Conservation (phyloP, 441 rosid species). For the Jatropha multifida region DNA sequence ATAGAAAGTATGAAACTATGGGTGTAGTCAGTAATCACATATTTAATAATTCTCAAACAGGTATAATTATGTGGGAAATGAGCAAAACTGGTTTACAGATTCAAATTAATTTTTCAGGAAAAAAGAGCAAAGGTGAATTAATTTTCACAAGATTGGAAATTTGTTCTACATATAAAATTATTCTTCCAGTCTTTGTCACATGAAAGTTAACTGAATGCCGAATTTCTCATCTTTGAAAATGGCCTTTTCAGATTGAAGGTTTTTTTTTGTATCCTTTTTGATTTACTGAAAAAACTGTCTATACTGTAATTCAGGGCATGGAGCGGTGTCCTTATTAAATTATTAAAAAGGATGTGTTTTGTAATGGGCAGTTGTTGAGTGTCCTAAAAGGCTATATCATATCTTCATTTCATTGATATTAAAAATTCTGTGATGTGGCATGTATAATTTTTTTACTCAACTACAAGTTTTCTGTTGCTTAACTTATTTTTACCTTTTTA, state of each 20-base stretch:
- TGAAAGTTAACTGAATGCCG: not conserved
- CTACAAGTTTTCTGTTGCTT: constrained; percentile 5
- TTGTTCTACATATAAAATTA: not conserved
- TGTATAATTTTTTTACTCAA: constrained; percentile 1
- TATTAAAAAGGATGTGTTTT: not conserved
- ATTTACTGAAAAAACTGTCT: not conserved
- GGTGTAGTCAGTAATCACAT: not conserved
- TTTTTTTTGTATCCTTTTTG: not conserved
- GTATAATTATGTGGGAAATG: not conserved
- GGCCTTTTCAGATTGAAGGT: not conserved
- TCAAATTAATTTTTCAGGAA: not conserved
- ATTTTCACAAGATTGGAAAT: not conserved
- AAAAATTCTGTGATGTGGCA: not conserved
- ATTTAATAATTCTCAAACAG: not conserved
- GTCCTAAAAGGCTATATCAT: not conserved
- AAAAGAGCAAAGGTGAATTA: not conserved
- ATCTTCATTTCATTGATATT: not conserved
- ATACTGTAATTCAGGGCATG: not conserved
- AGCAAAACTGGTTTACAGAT: not conserved
- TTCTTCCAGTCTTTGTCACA: not conserved
- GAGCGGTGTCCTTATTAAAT: not conserved
- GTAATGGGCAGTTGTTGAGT: constrained; percentile 3
- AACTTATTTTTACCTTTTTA: constrained; percentile 20
- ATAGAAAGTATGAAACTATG: not conserved
- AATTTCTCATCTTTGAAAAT: constrained; percentile 1